phyloP scores from a whole-genome alignment of 805 yeast species.

The Teunomyces atbi region DNA sequence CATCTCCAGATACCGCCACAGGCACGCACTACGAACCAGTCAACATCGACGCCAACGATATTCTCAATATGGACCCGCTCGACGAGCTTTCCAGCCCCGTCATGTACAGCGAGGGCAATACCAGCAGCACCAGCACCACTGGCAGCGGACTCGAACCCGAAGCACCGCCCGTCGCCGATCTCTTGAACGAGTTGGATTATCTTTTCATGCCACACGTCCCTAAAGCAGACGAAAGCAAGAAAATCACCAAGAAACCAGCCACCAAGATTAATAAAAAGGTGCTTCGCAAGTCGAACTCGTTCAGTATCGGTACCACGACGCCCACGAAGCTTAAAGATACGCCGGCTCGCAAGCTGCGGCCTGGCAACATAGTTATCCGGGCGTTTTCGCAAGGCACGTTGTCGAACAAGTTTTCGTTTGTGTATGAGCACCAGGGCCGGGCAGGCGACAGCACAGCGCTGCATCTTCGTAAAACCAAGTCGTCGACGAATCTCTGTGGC shows the following conservation, averaged over 20 bases:
- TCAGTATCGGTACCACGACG: slow-evolving; percentile 6
- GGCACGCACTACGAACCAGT: not conserved
- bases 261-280: slow-evolving; percentile 12
- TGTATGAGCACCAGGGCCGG: slow-evolving; percentile 10
- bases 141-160: not conserved
- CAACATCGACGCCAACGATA: slow-evolving; percentile 11
- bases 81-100: slow-evolving; percentile 4
- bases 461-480: not conserved
- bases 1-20: slow-evolving; percentile 2
- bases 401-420: slow-evolving; percentile 11
- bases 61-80: slow-evolving; percentile 12
- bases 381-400: slow-evolving; percentile 12
- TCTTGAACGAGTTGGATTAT: not conserved
- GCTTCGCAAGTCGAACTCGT: slow-evolving; percentile 12
- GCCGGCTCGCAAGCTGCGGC: slow-evolving; percentile 6
- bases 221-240: slow-evolving; percentile 5
- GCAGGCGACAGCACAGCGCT: not conserved
- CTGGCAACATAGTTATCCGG: slow-evolving; percentile 8
- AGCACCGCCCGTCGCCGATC: not conserved
- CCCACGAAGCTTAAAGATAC: not conserved
- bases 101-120: not conserved
- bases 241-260: slow-evolving; percentile 6
- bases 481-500: slow-evolving; percentile 1
- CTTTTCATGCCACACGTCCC: not conserved
- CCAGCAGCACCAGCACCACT: not conserved